Percentiles rank a stretch among this genome's conserved stretches.
Evolutionary conservation across 192 early-diverging fungal species (phyloP).

Genomic region (Entrophospora sp.): DNA sequence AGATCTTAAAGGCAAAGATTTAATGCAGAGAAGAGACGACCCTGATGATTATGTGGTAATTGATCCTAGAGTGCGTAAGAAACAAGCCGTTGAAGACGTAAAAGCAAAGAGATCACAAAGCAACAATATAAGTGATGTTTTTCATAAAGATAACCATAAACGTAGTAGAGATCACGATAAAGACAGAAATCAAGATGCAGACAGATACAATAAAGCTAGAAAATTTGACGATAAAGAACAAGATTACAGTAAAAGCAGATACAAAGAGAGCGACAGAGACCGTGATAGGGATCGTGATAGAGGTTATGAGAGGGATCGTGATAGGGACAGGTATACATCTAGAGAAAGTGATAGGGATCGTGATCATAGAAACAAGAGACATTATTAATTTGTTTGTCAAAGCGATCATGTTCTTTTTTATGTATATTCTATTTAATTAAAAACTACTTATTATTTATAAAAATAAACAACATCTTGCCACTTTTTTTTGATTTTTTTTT

Average conservation of each 20-base stretch:
- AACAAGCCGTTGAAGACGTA: constrained; percentile 25
- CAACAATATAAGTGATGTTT: constrained; percentile 1
- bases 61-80: constrained; percentile 43
- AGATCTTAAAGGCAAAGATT: constrained; percentile 52
- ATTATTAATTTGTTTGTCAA: not conserved
- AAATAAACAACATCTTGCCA: too few species aligned
- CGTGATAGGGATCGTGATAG: constrained; percentile 24
- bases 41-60: constrained; percentile 62
- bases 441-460: too few species aligned
- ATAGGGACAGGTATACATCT: not conserved
- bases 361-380: not conserved
- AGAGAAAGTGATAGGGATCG: not conserved
- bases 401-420: too few species aligned
- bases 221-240: too few species aligned
- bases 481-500: too few species aligned
- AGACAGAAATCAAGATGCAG: constrained; percentile 11
- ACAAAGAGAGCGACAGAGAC: constrained; percentile 19
- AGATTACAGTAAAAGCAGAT: too few species aligned
- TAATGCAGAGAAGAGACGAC: constrained; percentile 41
- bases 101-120: constrained; percentile 10
- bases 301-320: constrained; percentile 9
- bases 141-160: not conserved
- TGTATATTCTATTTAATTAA: too few species aligned
- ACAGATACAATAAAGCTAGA: too few species aligned
- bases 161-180: constrained; percentile 22